Conservation (phyloP, 106 monocot genomes). For the Xerophyta viscosa region DNA sequence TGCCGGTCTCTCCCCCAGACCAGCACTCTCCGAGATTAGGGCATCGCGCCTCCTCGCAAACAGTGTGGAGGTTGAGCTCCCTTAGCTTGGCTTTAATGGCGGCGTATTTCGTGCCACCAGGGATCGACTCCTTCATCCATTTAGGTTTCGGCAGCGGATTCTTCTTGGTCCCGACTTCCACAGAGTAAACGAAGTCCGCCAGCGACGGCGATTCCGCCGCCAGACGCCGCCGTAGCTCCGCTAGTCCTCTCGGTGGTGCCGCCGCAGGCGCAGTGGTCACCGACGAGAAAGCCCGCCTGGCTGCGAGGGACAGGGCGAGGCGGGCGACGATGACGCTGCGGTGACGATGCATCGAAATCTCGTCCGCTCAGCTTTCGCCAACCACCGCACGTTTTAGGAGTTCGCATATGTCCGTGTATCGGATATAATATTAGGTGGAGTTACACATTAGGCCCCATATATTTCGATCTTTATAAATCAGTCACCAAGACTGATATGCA, state of each 20-base stretch:
- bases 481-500: no score
- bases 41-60: conserved; percentile 94
- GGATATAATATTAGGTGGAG: no score
- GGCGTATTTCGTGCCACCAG: conserved; percentile 81
- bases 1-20: conserved; percentile 95
- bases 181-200: conserved; percentile 82
- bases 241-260: conserved; percentile 22
- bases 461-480: no score
- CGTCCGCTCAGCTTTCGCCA: no score
- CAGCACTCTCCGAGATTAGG: conserved; percentile 94
- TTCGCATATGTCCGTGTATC: no score
- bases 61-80: conserved; percentile 85
- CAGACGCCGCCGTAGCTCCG: conserved; percentile 50
- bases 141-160: conserved; percentile 81
- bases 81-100: conserved; percentile 82
- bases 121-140: conserved; percentile 86
- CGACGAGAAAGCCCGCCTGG: no score
- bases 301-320: no score
- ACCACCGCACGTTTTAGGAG: no score
- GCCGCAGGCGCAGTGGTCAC: conserved; percentile 13
- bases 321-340: no score
- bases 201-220: conserved; percentile 45
- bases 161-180: conserved; percentile 87
- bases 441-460: no score
- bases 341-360: no score